phyloP scores from a whole-genome alignment of 805 yeast genomes.

The Teunomyces pallodes region DNA sequence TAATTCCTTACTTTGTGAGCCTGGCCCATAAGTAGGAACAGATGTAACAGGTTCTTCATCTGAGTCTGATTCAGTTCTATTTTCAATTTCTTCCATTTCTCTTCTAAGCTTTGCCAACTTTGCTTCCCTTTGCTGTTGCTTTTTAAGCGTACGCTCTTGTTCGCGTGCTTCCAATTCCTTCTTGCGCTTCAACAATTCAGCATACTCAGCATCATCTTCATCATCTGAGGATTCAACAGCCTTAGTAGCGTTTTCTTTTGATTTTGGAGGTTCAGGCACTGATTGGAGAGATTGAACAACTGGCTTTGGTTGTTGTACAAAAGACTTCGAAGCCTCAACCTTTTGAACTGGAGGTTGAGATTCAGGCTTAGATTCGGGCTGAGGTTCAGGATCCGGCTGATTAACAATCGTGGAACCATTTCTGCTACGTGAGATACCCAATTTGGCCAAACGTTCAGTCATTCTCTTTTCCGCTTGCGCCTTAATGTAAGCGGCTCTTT shows the following conservation, averaged over 20 bases:
- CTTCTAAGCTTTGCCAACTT: conserved; percentile 54
- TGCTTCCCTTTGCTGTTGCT: conserved; percentile 58
- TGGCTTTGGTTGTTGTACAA: too few species aligned
- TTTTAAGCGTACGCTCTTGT: conserved; percentile 45
- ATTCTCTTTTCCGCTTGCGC: conserved; percentile 74
- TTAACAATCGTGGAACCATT: conserved; percentile 5
- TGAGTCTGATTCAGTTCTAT: conserved; percentile 23
- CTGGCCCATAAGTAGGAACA: conserved; percentile 21
- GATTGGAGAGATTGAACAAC: background rate
- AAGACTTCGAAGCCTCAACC: background rate
- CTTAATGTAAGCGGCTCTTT: conserved; percentile 75
- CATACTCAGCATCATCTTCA: conserved; percentile 48
- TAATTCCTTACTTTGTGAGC: conserved; percentile 9
- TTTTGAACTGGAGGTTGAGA: background rate
- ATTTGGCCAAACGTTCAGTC: conserved; percentile 80
- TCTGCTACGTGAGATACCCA: conserved; percentile 59
- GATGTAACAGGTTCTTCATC: conserved; percentile 23
- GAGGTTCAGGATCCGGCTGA: background rate
- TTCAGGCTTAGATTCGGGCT: background rate
- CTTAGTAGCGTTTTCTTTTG: background rate
- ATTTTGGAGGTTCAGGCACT: background rate
- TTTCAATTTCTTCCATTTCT: conserved; percentile 56
- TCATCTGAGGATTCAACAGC: conserved; percentile 22
- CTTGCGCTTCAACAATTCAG: conserved; percentile 45
- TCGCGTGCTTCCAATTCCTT: conserved; percentile 45